Evolutionary conservation across 73 alveolate species (phyloP), one percentile per base, ranked within the genome.

Genomic region (Paramecium tetraurelia): DNA sequence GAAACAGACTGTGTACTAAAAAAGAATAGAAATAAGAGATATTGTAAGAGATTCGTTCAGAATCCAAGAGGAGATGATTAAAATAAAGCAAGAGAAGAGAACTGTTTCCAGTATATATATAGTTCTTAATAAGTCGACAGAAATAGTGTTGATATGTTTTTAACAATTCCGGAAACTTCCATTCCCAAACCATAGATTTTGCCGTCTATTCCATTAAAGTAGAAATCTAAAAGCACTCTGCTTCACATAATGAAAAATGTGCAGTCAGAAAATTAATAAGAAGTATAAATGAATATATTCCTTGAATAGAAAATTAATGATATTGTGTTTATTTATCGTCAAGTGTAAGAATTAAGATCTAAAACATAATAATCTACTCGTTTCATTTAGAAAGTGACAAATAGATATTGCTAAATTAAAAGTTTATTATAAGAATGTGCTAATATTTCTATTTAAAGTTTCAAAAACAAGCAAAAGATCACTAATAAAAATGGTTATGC

Each of bases 401-500:
- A 80, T 48, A 41, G 57, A 44, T 80, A 31, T 43, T 31, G 57
- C 18, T 80, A 80, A 24, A 48, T 80, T 0, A 80, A 50, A 80
- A 80, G 57, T 43, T 46, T 80, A 24, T 21, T 46, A 38, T 43
- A 27, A 1, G 90, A 80, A 80, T 80, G 90, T 46, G 72, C 72
- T 40, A 22, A 12, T 14, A 5, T 80, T 24, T 80, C 90, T 43
- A 63, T 80, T 18, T 16, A 80, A 80, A 29, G 57, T 20, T 80
- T 80, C 20, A 80, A 80, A 27, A 80, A 48, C n/a, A 40, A 41
- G 6, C 24, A 80, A 44, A 80, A 80, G 48, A 80, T 80, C 2
- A 80, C 90, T 12, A 80, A 80, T 80, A 22, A 80, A 41, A 80
- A 80, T 80, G 90, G 90, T 16, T 80, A 80, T 80, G 90, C 90